A percentile compares a stretch with the other conserved stretches of the same genome.
Evolutionary conservation across 2,329 filamentous ascomycete species (phyloP).

Genomic region (Venturia effusa): DNA sequence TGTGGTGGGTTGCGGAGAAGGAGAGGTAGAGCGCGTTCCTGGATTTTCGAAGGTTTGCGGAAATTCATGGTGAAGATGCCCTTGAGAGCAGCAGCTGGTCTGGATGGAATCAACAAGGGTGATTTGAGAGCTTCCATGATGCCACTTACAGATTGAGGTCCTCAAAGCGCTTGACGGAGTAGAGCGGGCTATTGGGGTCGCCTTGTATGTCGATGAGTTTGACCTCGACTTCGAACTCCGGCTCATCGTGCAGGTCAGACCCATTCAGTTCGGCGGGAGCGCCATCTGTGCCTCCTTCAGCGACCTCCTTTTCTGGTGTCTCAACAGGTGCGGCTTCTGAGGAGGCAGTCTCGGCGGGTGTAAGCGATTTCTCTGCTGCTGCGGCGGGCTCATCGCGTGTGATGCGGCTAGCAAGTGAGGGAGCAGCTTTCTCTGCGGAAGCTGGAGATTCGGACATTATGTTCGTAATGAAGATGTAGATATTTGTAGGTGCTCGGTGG

Average conservation of each 20-base stretch:
- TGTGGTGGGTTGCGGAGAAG: conserved; percentile 76
- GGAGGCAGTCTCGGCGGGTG: neutral
- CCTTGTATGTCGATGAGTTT: conserved; percentile 82
- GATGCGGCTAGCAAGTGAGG: conserved; percentile 7
- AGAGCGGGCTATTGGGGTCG: conserved; percentile 78
- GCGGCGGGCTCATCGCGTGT: neutral
- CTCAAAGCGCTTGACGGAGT: conserved; percentile 73
- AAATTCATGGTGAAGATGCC: conserved; percentile 77
- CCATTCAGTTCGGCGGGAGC: conserved; percentile 29
- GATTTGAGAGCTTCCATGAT: neutral
- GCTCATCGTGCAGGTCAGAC: conserved; percentile 46
- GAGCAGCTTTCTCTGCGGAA: neutral
- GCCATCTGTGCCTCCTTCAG: conserved; percentile 32
- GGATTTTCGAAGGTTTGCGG: conserved; percentile 92
- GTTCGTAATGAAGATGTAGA: neutral
- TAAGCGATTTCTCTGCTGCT: neutral
- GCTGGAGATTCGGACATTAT: conserved; percentile 4
- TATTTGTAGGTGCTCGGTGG: neutral
- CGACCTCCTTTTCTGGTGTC: neutral
- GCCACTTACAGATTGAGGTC: conserved; percentile 41
- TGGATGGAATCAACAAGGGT: conserved; percentile 19
- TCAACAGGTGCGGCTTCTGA: neutral
- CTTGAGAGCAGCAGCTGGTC: conserved; percentile 56
- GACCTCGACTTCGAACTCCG: conserved; percentile 80
- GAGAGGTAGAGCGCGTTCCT: conserved; percentile 85